Evolutionary conservation across 1,284 basidiomycete genomes (phyloP).

Genomic region (Xerocomus minutiporus): DNA sequence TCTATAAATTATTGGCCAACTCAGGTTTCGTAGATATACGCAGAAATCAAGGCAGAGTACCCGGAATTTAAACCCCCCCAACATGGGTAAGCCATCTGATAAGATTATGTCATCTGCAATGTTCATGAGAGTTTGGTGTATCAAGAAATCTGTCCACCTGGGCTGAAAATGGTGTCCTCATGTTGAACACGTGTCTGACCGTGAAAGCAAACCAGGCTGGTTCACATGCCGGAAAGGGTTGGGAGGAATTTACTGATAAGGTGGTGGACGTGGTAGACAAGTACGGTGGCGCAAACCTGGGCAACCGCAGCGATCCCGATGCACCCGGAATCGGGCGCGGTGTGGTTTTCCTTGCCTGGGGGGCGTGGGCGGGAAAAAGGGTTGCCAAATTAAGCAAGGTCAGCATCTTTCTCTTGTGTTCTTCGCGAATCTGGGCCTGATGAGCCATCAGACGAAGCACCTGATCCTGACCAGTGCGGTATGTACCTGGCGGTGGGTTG

Average conservation of each 20-base stretch:
- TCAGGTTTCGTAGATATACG: conserved; percentile 65
- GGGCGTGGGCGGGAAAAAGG: conserved; percentile 81
- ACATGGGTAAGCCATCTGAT: conserved; percentile 67
- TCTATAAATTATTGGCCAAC: conserved; percentile 7
- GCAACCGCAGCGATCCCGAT: conserved; percentile 36
- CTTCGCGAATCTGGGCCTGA: conserved; percentile 21
- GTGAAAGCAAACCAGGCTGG: conserved; percentile 73
- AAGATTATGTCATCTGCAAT: conserved; percentile 16
- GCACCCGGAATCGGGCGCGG: conserved; percentile 58
- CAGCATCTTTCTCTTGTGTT: conserved; percentile 23
- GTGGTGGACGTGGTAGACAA: conserved; percentile 65
- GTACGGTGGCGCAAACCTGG: conserved; percentile 73
- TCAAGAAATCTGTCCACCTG: conserved; percentile 71
- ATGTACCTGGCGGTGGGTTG: conserved; percentile 29
- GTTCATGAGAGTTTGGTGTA: conserved; percentile 12
- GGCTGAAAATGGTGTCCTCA: conserved; percentile 85
- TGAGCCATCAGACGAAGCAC: conserved; percentile 64
- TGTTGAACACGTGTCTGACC: conserved; percentile 89
- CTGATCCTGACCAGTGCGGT: conserved; percentile 80
- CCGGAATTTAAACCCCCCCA: conserved; percentile 74
- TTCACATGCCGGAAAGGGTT: conserved; percentile 82
- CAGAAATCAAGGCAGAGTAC: conserved; percentile 80
- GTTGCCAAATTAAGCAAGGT: conserved; percentile 78
- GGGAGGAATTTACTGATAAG: conserved; percentile 81
- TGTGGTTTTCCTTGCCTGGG: conserved; percentile 89